phyloP scores from a whole-genome alignment of 2,329 filamentous ascomycete species.

The Pseudogymnoascus sp. region DNA sequence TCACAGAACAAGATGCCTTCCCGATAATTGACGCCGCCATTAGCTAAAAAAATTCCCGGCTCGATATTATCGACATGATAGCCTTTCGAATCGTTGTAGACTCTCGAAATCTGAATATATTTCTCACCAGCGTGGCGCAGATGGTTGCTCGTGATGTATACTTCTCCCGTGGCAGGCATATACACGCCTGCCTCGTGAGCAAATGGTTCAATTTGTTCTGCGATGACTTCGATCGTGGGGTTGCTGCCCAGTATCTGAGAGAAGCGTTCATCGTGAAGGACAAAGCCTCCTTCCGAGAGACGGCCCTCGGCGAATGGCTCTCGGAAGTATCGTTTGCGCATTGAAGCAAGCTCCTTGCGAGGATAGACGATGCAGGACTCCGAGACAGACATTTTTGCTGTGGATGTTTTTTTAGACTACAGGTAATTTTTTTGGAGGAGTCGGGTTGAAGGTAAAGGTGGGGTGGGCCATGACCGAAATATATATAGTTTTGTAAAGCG shows the following conservation, averaged over 20 bases:
- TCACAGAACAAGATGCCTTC: conserved; percentile 23
- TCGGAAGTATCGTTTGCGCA: not conserved
- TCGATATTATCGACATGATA: conserved; percentile 20
- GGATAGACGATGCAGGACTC: not conserved
- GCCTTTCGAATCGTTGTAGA: conserved; percentile 38
- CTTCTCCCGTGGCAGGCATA: conserved; percentile 14
- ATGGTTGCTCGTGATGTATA: conserved; percentile 20
- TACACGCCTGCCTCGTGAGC: conserved; percentile 52
- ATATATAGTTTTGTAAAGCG: not conserved
- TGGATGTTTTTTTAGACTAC: not conserved
- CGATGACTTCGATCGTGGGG: conserved; percentile 40
- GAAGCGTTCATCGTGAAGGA: conserved; percentile 44
- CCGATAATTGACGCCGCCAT: conserved; percentile 20
- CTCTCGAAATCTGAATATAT: conserved; percentile 17
- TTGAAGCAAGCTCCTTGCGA: not conserved
- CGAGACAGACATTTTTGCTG: not conserved
- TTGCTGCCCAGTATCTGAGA: conserved; percentile 40
- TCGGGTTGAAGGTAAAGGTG: not conserved
- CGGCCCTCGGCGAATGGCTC: not conserved
- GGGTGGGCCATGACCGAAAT: not conserved
- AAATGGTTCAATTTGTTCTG: conserved; percentile 26
- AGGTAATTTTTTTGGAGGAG: not conserved
- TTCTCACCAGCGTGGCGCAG: not conserved
- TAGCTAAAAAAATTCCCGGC: conserved; percentile 15
- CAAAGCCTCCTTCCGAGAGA: conserved; percentile 9